phyloP scores from a whole-genome alignment of 306 rosid species.

The Lathyrus sativus region DNA sequence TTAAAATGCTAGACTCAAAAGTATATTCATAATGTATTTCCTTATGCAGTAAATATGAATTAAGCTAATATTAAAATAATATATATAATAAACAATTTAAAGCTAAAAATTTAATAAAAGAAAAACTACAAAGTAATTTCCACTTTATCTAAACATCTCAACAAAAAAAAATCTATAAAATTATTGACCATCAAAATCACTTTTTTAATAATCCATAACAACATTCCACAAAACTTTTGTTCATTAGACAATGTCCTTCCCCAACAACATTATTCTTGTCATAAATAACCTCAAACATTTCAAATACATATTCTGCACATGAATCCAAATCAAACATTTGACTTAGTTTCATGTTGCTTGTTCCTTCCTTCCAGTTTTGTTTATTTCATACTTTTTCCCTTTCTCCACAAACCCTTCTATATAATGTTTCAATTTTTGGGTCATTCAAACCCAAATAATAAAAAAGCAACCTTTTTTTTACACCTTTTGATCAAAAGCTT shows the following conservation, averaged over 20 bases:
- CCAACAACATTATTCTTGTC: not conserved
- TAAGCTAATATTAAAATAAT: too few relatives aligned
- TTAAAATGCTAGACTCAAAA: too few relatives aligned
- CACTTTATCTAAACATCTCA: too few relatives aligned
- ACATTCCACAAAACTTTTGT: not conserved
- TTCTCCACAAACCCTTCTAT: slow-evolving; percentile 19
- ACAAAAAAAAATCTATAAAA: too few relatives aligned
- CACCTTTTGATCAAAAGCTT: slow-evolving; percentile 36
- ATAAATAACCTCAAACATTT: not conserved
- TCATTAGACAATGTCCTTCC: not conserved
- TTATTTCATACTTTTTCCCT: slow-evolving; percentile 19
- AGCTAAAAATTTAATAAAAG: too few relatives aligned
- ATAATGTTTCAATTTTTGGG: slow-evolving; percentile 30
- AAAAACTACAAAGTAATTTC: too few relatives aligned
- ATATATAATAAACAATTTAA: too few relatives aligned
- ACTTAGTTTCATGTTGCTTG: slow-evolving; percentile 36
- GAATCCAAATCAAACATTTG: slow-evolving; percentile 30
- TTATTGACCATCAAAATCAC: too few relatives aligned
- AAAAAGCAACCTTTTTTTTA: not conserved
- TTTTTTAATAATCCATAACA: too few relatives aligned
- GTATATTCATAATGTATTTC: too few relatives aligned
- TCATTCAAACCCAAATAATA: slow-evolving; percentile 11
- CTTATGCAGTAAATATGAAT: too few relatives aligned
- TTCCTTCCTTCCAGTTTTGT: slow-evolving; percentile 3
- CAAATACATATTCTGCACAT: not conserved